phyloP scores from a whole-genome alignment of 148 eudicot genomes.

The Dysphania ambrosioides region DNA sequence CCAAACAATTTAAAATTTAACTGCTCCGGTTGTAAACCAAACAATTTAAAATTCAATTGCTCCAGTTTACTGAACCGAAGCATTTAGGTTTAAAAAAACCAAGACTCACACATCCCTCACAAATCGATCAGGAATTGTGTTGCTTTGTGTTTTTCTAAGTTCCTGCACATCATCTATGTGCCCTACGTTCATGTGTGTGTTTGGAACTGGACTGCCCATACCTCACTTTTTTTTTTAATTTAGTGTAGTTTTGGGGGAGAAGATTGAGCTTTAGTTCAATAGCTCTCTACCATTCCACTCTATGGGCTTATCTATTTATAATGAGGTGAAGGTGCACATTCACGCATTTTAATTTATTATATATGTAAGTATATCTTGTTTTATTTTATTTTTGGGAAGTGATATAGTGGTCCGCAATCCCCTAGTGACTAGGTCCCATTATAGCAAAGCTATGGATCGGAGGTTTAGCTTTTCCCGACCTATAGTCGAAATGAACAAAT shows the following conservation, averaged over 20 bases:
- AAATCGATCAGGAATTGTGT: slow-evolving; percentile 56
- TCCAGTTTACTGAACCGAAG: too few relatives aligned
- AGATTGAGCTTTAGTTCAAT: neutral
- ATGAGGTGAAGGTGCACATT: neutral
- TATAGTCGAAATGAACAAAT: neutral
- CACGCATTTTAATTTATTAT: neutral
- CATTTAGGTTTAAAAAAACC: too few relatives aligned
- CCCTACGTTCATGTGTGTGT: slow-evolving; percentile 48
- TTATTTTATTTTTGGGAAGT: neutral
- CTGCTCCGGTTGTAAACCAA: too few relatives aligned
- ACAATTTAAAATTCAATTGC: too few relatives aligned
- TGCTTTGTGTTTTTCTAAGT: slow-evolving; percentile 38
- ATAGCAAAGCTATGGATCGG: neutral
- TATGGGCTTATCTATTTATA: slow-evolving; percentile 13
- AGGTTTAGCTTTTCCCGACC: neutral
- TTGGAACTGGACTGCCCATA: slow-evolving; percentile 43
- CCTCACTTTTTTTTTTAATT: neutral
- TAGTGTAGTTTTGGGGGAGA: neutral
- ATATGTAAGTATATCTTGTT: too few relatives aligned
- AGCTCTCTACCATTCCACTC: slow-evolving; percentile 3
- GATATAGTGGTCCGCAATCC: neutral
- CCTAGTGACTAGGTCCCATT: neutral
- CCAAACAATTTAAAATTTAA: too few relatives aligned
- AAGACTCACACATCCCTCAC: slow-evolving; percentile 63
- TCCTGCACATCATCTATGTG: slow-evolving; percentile 88